Evolutionary conservation across 1,139 yeast genomes (phyloP).

Genomic region (Nematodospora anomalae): DNA sequence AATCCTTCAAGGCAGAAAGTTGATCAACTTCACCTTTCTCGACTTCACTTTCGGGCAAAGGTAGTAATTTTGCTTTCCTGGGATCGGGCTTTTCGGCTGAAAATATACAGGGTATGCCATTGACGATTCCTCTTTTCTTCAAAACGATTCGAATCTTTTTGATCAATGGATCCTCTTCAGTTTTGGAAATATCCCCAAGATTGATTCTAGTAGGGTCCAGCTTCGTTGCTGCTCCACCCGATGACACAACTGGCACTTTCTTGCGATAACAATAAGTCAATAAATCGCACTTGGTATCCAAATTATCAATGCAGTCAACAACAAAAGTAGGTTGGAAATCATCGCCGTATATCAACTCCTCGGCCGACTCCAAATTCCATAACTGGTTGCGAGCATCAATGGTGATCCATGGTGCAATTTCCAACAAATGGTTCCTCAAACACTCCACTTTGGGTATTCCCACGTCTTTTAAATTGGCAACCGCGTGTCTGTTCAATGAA

Average conservation of each 20-base stretch:
- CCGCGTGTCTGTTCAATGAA: constrained; percentile 90
- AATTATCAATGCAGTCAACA: constrained; percentile 93
- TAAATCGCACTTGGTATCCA: constrained; percentile 90
- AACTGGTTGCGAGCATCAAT: constrained; percentile 76
- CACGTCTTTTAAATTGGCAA: constrained; percentile 84
- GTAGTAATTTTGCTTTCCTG: constrained; percentile 81
- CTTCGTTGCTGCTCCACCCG: constrained; percentile 94
- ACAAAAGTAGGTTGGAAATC: constrained; percentile 66
- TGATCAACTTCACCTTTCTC: constrained; percentile 84
- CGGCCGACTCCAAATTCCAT: constrained; percentile 70
- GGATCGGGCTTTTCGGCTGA: constrained; percentile 97
- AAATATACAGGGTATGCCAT: constrained; percentile 84
- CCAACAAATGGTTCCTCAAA: constrained; percentile 58
- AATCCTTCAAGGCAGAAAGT: constrained; percentile 81
- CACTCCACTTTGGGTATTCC: constrained; percentile 88
- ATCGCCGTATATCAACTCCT: constrained; percentile 54
- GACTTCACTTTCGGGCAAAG: constrained; percentile 76
- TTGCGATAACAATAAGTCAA: constrained; percentile 67
- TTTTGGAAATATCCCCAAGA: constrained; percentile 44
- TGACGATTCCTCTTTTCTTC: constrained; percentile 70
- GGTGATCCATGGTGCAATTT: constrained; percentile 89
- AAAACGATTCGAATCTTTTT: constrained; percentile 81
- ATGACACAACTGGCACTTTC: constrained; percentile 66
- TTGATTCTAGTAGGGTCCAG: constrained; percentile 50
- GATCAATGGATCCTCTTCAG: constrained; percentile 95